Percentiles rank a stretch among this genome's conserved stretches.
Evolutionary conservation across 768 basidiomycete species (phyloP).

Genomic region (Russula sp.): DNA sequence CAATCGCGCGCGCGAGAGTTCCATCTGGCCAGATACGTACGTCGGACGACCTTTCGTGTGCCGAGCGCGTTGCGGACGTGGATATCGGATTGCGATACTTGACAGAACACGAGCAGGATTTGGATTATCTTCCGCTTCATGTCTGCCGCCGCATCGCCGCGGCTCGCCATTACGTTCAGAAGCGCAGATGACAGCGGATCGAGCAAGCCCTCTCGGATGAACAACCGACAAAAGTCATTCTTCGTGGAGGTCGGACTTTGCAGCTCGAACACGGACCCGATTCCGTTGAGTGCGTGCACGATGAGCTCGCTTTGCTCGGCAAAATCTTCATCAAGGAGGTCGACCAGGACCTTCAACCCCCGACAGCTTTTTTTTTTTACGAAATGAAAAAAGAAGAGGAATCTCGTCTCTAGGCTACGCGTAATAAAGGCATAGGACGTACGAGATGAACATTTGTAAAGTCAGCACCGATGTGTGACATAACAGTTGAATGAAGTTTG

Average conservation of each 20-base stretch:
- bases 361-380: constrained; percentile 56
- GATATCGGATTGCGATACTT: constrained; percentile 92
- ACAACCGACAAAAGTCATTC: constrained; percentile 98
- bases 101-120: constrained; percentile 85
- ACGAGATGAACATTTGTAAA: constrained; percentile 98
- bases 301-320: constrained; percentile 85
- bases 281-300: constrained; percentile 88
- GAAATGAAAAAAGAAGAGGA: neutral
- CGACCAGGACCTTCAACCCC: constrained; percentile 88
- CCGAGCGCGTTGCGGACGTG: constrained; percentile 91
- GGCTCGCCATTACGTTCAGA: constrained; percentile 76
- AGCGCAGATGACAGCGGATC: constrained; percentile 90
- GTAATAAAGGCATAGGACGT: constrained; percentile 33
- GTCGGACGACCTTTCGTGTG: constrained; percentile 78
- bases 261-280: constrained; percentile 91
- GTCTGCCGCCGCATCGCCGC: constrained; percentile 54
- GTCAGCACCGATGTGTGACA: constrained; percentile 92
- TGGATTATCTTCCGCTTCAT: constrained; percentile 88
- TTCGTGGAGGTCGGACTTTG: constrained; percentile 88
- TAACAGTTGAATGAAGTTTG: constrained; percentile 86
- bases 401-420: neutral
- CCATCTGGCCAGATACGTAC: constrained; percentile 44
- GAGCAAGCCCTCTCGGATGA: constrained; percentile 89
- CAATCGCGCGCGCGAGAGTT: neutral
- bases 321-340: constrained; percentile 95